phyloP scores from a whole-genome alignment of 306 rosid genomes.

The Macrotyloma uniflorum region DNA sequence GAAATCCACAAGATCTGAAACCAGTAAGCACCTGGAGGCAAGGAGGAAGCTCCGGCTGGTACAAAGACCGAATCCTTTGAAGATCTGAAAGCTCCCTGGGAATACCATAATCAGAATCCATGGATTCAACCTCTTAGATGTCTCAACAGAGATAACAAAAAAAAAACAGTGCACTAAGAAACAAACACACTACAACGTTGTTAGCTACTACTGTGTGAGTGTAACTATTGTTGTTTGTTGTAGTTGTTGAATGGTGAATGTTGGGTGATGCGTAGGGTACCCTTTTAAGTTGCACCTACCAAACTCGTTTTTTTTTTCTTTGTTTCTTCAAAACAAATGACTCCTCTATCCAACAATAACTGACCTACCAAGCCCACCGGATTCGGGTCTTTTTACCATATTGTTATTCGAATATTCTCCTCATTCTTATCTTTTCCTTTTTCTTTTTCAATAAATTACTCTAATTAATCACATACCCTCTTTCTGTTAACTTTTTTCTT shows the following conservation, averaged over 20 bases:
- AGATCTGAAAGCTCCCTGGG: slow-evolving; percentile 94
- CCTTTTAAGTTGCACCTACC: slow-evolving; percentile 26
- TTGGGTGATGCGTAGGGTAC: slow-evolving; percentile 1
- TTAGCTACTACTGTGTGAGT: slow-evolving; percentile 30
- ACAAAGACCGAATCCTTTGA: slow-evolving; percentile 71
- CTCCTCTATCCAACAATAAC: slow-evolving; percentile 8
- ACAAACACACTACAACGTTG: slow-evolving; percentile 14
- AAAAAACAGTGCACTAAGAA: neutral
- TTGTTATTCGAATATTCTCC: slow-evolving; percentile 36
- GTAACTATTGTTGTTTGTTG: slow-evolving; percentile 6
- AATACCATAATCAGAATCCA: slow-evolving; percentile 92
- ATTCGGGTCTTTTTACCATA: slow-evolving; percentile 24
- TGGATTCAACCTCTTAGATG: slow-evolving; percentile 12
- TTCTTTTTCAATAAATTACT: no score
- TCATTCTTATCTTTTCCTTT: neutral
- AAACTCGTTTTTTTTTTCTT: slow-evolving; percentile 11
- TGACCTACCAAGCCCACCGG: slow-evolving; percentile 40
- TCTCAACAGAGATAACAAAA: neutral
- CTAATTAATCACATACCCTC: no score
- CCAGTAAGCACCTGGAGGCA: slow-evolving; percentile 45
- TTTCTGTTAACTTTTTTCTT: no score
- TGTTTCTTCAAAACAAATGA: slow-evolving; percentile 33
- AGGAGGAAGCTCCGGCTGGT: slow-evolving; percentile 88
- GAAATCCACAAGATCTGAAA: slow-evolving; percentile 27
- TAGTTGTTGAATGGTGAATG: neutral